phyloP scores from a whole-genome alignment of 2,329 filamentous ascomycete genomes.

The Alternaria gaisen region DNA sequence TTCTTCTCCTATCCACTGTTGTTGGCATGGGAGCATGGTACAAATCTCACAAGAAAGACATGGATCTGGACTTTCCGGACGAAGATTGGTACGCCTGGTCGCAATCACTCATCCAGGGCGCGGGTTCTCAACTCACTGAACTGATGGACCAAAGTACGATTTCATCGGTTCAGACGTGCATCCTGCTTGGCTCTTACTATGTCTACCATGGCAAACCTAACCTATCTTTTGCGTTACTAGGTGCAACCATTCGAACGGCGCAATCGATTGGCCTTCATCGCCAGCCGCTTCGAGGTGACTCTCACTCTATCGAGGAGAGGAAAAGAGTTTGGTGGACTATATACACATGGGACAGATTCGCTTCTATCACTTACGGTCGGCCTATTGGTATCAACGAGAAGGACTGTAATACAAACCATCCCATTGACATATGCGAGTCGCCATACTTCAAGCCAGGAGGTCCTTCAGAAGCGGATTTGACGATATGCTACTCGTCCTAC shows the following conservation, averaged over 20 bases:
- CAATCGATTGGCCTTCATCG: conserved; percentile 50
- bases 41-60: conserved; percentile 33
- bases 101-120: conserved; percentile 32
- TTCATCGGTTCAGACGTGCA: conserved; percentile 51
- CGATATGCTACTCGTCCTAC: conserved; percentile 23
- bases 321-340: conserved; percentile 56
- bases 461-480: neutral
- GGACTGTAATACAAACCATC: conserved; percentile 51
- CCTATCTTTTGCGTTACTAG: conserved; percentile 51
- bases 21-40: conserved; percentile 54
- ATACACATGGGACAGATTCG: conserved; percentile 55
- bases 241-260: conserved; percentile 50
- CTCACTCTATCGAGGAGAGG: conserved; percentile 44
- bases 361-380: conserved; percentile 53
- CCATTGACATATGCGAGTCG: conserved; percentile 46
- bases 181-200: conserved; percentile 53
- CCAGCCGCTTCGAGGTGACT: conserved; percentile 33
- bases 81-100: conserved; percentile 28
- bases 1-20: conserved; percentile 51
- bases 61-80: conserved; percentile 9
- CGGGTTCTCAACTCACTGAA: conserved; percentile 50
- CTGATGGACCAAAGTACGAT: conserved; percentile 53
- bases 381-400: conserved; percentile 55
- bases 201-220: conserved; percentile 56
- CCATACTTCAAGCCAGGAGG: conserved; percentile 31